Evolutionary conservation across 2,329 filamentous ascomycete species (phyloP), one percentile per base, ranked within the genome.

Genomic region (Scedosporium minutisporum): DNA sequence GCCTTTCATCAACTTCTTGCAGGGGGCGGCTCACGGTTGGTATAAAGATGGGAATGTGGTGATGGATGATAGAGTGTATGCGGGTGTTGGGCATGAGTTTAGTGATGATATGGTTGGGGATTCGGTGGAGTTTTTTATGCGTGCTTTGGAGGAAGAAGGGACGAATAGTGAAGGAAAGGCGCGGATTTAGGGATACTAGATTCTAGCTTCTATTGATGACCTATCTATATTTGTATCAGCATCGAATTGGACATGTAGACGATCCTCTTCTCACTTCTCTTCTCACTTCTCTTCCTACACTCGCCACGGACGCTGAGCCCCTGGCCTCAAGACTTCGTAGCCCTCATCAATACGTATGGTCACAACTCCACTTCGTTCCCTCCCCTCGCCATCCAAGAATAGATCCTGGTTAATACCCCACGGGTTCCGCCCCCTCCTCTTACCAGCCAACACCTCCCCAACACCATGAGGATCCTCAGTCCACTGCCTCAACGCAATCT

Each of bases 11-110:
- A 72, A 78, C 0, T 82, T 86, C 65, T 74, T 95, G 63, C 84
- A 85, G 69, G 73, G 77, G 6, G 85, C 84, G 0, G 75, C 73
- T 3, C 72, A 69, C 2, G 72, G 73, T 6, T 87, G 79, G 81
- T 87, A 78, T 64, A 76, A 78, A 2, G 82, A 86, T 18, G 78
- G 82, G 0, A 77, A 80, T 0, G 74, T 90, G 1, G 76, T 76
- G 42, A 71, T 93, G 4, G 82, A 86, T 60, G 86, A 92, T 70
- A 80, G 83, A 38, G 76, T 91, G 0, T 93, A 91, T 68, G 78
- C 84, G 1, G 87, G 83, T 0, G 79, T 87, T 0, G 87, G 88
- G 0, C 90, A 95, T 71, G 77, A 79, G n/a, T 91, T 90, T 68
- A 86, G 82, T 9, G 72, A 77, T 1, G 79, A 74, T 5, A 93